Percentiles rank a stretch among this genome's conserved stretches.
These are phyloP conservation scores for Ogataea siamensis DNA, from an alignment of 805 yeast species.

Conservation along the genomic window DNA sequence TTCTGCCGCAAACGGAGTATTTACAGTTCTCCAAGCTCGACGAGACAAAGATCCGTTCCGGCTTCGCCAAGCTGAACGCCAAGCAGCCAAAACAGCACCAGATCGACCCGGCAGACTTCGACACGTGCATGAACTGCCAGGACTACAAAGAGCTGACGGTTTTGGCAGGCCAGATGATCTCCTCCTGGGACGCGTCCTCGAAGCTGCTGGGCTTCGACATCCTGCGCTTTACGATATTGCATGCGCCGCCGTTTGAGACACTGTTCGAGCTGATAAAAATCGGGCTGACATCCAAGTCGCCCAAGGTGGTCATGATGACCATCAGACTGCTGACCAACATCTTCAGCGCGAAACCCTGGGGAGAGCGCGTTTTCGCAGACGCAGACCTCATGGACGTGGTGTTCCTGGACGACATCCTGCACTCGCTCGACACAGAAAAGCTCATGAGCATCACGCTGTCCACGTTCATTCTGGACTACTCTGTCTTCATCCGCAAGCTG, in stretches of 20 bases:
- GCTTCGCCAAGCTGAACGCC: conserved; percentile 30
- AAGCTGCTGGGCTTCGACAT: conserved; percentile 61
- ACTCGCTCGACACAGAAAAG: conserved; percentile 26
- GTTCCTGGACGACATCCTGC: conserved; percentile 27
- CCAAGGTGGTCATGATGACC: conserved; percentile 51
- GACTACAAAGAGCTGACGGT: conserved; percentile 27
- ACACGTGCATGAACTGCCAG: conserved; percentile 50
- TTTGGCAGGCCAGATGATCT: conserved; percentile 39
- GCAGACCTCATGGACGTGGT: conserved; percentile 40
- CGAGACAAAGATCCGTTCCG: conserved; percentile 25
- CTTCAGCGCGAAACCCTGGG: conserved; percentile 46
- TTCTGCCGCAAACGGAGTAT: conserved; percentile 47
- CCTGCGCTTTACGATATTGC: conserved; percentile 47
- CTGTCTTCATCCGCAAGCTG: conserved; percentile 37
- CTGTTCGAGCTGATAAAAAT: conserved; percentile 40
- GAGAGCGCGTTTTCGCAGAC: conserved; percentile 43
- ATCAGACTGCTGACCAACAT: conserved; percentile 56
- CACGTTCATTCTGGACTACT: conserved; percentile 49
- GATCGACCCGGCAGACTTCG: conserved; percentile 47
- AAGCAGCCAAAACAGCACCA: conserved; percentile 38
- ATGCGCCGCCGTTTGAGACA: conserved; percentile 40
- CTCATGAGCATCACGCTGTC: conserved; percentile 40
- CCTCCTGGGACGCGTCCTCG: conserved; percentile 45
- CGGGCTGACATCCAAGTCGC: conserved; percentile 36
- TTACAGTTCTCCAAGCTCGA: conserved; percentile 37